A percentile compares a stretch with the other conserved stretches of the same genome.
These are phyloP conservation scores for Acacia concinna DNA, from an alignment of 331 rosid genomes.

Conservation along the genomic window DNA sequence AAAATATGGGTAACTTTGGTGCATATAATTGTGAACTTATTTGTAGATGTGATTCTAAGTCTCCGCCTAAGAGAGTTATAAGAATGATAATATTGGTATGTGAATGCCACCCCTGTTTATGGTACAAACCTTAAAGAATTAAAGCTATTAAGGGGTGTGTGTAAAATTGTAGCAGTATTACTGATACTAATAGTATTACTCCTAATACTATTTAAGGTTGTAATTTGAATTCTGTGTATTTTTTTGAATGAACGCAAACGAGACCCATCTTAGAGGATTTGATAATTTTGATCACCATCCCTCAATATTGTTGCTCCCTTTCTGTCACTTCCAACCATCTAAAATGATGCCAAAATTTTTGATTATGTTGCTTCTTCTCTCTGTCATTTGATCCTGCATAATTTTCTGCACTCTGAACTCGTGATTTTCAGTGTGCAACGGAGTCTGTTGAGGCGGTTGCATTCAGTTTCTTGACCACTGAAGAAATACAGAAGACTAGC, in stretches of 20 bases:
- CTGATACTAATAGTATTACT: background rate
- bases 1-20: background rate
- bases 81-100: background rate
- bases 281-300: background rate
- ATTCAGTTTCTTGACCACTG: slow-evolving; percentile 64
- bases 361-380: background rate
- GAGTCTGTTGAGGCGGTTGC: slow-evolving; percentile 56
- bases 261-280: too few species aligned
- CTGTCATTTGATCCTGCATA: background rate
- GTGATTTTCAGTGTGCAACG: slow-evolving; percentile 54
- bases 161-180: background rate
- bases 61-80: background rate
- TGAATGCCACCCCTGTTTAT: background rate
- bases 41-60: background rate
- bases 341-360: background rate
- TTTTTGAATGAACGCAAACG: too few species aligned
- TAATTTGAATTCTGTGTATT: too few species aligned
- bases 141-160: background rate
- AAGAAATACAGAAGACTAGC: slow-evolving; percentile 61
- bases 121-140: background rate
- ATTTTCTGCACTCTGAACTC: background rate
- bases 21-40: background rate
- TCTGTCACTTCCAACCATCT: background rate
- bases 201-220: background rate
- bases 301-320: background rate